Evolutionary conservation across 441 rosid genomes (phyloP).

Genomic region (Pelargonium cotyledonis): DNA sequence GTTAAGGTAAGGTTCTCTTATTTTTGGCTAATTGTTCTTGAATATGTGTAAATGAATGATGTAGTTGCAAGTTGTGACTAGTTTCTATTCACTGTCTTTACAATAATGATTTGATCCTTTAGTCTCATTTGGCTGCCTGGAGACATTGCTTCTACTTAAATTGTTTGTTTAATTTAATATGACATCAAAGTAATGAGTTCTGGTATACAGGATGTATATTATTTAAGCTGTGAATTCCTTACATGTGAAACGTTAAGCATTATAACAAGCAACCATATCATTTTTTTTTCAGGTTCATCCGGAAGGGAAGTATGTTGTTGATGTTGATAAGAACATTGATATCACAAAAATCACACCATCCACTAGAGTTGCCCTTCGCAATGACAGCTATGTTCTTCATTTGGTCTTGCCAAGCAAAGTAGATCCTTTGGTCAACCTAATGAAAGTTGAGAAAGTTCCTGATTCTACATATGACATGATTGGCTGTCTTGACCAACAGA

Average conservation of each 20-base stretch:
- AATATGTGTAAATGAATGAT: background rate
- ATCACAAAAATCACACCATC: slow-evolving; percentile 91
- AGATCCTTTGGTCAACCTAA: slow-evolving; percentile 86
- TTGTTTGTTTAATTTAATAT: too few species aligned
- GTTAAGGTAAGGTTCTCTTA: slow-evolving; percentile 54
- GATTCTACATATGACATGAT: slow-evolving; percentile 52
- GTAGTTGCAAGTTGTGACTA: too few species aligned
- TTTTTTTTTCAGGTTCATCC: slow-evolving; percentile 71
- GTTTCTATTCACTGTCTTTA: too few species aligned
- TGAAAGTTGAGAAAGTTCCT: slow-evolving; percentile 96
- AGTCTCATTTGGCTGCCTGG: too few species aligned
- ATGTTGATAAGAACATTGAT: slow-evolving; percentile 86
- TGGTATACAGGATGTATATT: background rate
- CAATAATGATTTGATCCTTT: too few species aligned
- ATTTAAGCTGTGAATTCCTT: background rate
- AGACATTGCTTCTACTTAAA: too few species aligned
- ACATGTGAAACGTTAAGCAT: background rate
- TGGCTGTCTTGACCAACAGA: slow-evolving; percentile 93
- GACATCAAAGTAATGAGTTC: background rate
- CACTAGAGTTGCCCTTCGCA: slow-evolving; percentile 96
- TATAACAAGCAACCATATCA: background rate
- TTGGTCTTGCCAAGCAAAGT: slow-evolving; percentile 91
- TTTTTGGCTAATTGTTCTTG: background rate
- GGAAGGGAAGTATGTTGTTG: slow-evolving; percentile 96
- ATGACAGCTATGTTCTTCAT: slow-evolving; percentile 96